Conservation (phyloP, 2,329 filamentous ascomycete species). For the Ophioceras dolichostomum region DNA sequence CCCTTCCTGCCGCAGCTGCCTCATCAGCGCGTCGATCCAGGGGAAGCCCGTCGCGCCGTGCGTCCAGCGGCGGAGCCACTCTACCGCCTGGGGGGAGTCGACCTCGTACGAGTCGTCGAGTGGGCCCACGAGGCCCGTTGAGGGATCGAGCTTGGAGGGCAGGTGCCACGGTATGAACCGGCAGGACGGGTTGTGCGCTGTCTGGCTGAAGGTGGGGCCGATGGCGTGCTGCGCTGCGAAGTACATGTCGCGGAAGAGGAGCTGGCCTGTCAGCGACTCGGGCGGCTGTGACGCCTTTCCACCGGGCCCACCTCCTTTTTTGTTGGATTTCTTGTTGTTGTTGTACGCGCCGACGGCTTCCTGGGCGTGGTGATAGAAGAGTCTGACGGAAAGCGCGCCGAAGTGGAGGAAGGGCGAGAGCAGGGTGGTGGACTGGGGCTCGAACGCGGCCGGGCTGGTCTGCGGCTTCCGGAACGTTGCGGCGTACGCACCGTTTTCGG, state of each 20-base stretch:
- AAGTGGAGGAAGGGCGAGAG: conserved; percentile 67
- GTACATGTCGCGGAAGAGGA: conserved; percentile 75
- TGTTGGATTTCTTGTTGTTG: conserved; percentile 39
- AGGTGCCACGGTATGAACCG: conserved; percentile 75
- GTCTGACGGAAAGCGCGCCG: conserved; percentile 54
- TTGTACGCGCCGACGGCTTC: conserved; percentile 43
- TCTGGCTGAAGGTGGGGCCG: conserved; percentile 51
- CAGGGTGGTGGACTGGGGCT: conserved; percentile 60
- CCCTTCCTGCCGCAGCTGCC: conserved; percentile 56
- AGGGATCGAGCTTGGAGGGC: conserved; percentile 40
- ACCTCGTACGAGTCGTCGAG: conserved; percentile 43
- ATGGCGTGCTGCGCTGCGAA: conserved; percentile 63
- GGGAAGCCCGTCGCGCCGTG: conserved; percentile 61
- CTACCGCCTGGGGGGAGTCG: conserved; percentile 49
- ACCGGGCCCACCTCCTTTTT: no score
- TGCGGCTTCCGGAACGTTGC: conserved; percentile 67
- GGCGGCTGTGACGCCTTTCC: conserved; percentile 53
- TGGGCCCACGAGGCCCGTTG: background rate
- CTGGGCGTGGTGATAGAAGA: conserved; percentile 62
- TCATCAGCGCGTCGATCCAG: conserved; percentile 73
- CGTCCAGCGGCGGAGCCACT: conserved; percentile 58
- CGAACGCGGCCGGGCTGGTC: conserved; percentile 62
- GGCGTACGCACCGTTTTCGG: conserved; percentile 52
- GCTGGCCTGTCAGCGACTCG: conserved; percentile 57
- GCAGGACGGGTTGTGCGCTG: conserved; percentile 50